These are phyloP conservation scores for Spinacia oleracea DNA, from an alignment of 179 eudicot genomes.

Conservation along the genomic window DNA sequence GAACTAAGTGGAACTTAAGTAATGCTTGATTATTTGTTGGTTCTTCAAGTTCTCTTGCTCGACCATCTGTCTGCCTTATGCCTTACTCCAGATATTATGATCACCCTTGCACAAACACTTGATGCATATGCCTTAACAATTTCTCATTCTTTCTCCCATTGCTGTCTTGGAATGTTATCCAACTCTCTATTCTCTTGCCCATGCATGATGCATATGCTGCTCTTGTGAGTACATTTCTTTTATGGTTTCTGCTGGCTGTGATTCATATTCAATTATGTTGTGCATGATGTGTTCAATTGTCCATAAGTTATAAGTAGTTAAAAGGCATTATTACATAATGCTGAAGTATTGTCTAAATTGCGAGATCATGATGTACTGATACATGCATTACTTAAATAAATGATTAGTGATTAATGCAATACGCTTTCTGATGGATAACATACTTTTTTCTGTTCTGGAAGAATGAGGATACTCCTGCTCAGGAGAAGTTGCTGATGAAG, in stretches of 20 bases:
- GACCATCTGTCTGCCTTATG: too few species aligned
- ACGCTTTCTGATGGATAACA: neutral
- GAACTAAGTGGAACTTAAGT: too few species aligned
- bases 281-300: neutral
- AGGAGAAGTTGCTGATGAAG: slow-evolving; percentile 82
- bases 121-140: too few species aligned
- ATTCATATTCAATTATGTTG: neutral
- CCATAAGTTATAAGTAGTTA: neutral
- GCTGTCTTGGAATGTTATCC: slow-evolving; percentile 90
- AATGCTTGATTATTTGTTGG: too few species aligned
- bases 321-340: neutral
- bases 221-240: slow-evolving; percentile 54
- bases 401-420: neutral
- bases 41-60: too few species aligned
- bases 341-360: neutral
- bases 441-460: slow-evolving; percentile 19
- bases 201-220: slow-evolving; percentile 78
- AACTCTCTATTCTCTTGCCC: slow-evolving; percentile 68
- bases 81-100: too few species aligned
- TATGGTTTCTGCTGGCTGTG: neutral
- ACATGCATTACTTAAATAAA: neutral
- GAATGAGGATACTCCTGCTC: slow-evolving; percentile 71
- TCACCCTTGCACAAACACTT: too few species aligned
- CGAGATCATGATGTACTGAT: neutral
- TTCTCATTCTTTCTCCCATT: slow-evolving; percentile 79